Evolutionary conservation across 2,329 filamentous ascomycete genomes (phyloP).

Genomic region (Clonostachys rhizophaga): DNA sequence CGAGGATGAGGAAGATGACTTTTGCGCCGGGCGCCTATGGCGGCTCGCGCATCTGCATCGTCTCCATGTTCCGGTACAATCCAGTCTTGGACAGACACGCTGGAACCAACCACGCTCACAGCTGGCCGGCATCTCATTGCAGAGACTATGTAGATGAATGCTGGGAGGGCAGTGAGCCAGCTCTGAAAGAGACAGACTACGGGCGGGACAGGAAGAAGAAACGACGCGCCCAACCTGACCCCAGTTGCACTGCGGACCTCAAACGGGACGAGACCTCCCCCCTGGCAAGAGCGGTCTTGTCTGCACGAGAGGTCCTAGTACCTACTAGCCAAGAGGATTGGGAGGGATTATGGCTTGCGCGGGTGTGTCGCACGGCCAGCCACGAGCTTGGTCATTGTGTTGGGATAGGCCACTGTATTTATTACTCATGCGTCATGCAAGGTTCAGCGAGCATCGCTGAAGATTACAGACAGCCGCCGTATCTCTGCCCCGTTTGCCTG

Average conservation of each 20-base stretch:
- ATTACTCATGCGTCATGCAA: constrained; percentile 63
- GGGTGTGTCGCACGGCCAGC: constrained; percentile 50
- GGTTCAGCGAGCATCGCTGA: constrained; percentile 50
- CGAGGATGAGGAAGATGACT: constrained; percentile 61
- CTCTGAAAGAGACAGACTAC: not conserved
- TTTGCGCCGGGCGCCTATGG: constrained; percentile 65
- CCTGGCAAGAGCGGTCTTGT: constrained; percentile 11
- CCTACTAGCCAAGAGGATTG: constrained; percentile 16
- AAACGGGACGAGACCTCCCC: constrained; percentile 8
- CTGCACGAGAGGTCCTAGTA: constrained; percentile 9
- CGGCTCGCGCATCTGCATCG: constrained; percentile 54
- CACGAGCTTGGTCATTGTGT: constrained; percentile 68
- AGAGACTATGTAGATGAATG: constrained; percentile 34
- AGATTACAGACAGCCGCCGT: constrained; percentile 58
- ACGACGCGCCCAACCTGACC: not conserved
- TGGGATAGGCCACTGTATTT: constrained; percentile 60
- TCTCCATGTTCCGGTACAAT: constrained; percentile 58
- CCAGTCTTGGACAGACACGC: constrained; percentile 38
- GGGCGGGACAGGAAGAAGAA: constrained; percentile 6
- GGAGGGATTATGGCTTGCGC: constrained; percentile 49
- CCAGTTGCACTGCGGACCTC: not conserved
- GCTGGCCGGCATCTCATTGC: constrained; percentile 64
- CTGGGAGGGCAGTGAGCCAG: not conserved
- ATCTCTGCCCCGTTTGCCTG: constrained; percentile 55
- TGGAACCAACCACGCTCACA: constrained; percentile 39